Conservation (phyloP, 148 eudicot genomes). For the Arbutus unedo region DNA sequence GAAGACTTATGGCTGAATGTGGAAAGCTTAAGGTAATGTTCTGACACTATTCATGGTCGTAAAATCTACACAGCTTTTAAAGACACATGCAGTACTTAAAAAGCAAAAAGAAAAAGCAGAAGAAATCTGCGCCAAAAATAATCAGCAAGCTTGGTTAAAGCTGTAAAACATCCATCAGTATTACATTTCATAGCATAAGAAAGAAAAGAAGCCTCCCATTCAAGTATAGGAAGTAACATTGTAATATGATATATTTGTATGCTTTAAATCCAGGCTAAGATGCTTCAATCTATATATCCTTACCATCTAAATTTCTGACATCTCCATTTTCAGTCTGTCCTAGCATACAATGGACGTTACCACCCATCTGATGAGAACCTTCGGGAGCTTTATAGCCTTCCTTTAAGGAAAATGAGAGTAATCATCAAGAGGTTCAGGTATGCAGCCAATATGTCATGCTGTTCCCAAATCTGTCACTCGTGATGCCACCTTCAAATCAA, state of each 20-base stretch:
- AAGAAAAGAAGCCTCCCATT: background rate
- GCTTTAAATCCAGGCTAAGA: background rate
- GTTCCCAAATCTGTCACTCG: background rate
- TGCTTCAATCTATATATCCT: background rate
- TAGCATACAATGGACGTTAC: constrained; percentile 71
- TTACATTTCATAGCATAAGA: background rate
- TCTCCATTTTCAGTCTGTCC: constrained; percentile 45
- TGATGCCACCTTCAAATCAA: background rate
- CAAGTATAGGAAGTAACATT: background rate
- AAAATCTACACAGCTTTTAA: no score
- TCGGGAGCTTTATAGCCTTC: constrained; percentile 44
- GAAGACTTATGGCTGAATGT: no score
- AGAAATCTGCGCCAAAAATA: background rate
- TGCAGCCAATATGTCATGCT: background rate
- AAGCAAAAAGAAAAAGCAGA: background rate
- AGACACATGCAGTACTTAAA: no score
- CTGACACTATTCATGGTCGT: no score
- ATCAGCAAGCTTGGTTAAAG: no score
- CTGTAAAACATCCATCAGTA: no score
- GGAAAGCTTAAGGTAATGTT: no score
- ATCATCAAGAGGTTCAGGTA: constrained; percentile 57
- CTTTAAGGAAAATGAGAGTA: constrained; percentile 48
- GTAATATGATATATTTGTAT: background rate
- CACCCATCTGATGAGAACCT: constrained; percentile 71
- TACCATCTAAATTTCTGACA: constrained; percentile 9